Evolutionary conservation across 108 stramenopile genomes (phyloP).

Genomic region (Pseudonitzschia multistriata): DNA sequence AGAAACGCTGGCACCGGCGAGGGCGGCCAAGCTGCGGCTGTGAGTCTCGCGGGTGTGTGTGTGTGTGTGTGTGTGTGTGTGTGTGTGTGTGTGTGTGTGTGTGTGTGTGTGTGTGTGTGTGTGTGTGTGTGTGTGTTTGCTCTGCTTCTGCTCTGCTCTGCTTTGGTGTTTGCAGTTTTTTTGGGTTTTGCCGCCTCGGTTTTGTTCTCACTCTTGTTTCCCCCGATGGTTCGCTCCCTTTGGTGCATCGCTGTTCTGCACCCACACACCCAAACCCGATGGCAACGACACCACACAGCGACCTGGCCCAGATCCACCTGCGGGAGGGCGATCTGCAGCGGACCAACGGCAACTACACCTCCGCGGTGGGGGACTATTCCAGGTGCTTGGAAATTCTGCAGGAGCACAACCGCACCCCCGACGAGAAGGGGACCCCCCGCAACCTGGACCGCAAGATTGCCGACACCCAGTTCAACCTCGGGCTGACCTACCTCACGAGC

Average conservation of each 20-base stretch:
- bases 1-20: not conserved
- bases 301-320: constrained; percentile 75
- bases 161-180: not conserved
- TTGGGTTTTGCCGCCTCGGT: too few relatives aligned
- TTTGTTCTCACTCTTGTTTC: too few relatives aligned
- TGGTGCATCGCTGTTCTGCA: not conserved
- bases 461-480: constrained; percentile 67
- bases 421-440: constrained; percentile 29
- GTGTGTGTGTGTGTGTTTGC: too few relatives aligned
- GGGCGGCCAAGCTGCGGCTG: constrained; percentile 24
- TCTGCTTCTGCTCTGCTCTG: not conserved
- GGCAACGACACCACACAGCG: constrained; percentile 13
- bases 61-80: not conserved
- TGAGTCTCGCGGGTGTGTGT: not conserved
- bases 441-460: constrained; percentile 65
- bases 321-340: constrained; percentile 78
- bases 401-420: constrained; percentile 19
- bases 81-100: not conserved
- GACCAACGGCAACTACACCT: constrained; percentile 53
- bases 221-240: not conserved
- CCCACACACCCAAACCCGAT: not conserved
- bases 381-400: constrained; percentile 39
- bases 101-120: not conserved
- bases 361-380: constrained; percentile 63
- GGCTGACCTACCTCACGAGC: constrained; percentile 43